phyloP scores from a whole-genome alignment of 805 yeast species.

The Lipomyces sp. region DNA sequence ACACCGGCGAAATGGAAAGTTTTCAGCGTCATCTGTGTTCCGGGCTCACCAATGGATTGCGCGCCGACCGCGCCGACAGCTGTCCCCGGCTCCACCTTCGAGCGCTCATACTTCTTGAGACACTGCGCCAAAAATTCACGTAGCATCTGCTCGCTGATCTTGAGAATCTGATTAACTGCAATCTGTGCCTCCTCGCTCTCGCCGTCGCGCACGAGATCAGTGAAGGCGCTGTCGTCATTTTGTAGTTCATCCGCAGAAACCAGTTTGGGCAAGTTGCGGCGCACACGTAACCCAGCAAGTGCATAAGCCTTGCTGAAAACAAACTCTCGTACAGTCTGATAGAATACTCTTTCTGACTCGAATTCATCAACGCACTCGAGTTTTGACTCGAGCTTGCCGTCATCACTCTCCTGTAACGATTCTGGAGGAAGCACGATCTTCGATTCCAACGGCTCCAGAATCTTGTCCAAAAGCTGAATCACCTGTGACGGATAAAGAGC shows the following conservation, averaged over 20 bases:
- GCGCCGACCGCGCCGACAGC: slow-evolving; percentile 99
- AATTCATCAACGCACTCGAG: slow-evolving; percentile 64
- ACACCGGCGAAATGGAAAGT: slow-evolving; percentile 99
- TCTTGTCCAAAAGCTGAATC: slow-evolving; percentile 49
- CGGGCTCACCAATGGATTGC: slow-evolving; percentile 98
- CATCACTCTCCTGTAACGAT: slow-evolving; percentile 34
- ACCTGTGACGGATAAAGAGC: slow-evolving; percentile 73
- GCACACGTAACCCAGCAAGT: slow-evolving; percentile 56
- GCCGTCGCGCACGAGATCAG: slow-evolving; percentile 38
- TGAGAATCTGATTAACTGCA: slow-evolving; percentile 44
- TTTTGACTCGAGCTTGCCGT: slow-evolving; percentile 39
- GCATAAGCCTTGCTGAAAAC: slow-evolving; percentile 53
- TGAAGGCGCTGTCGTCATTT: slow-evolving; percentile 40
- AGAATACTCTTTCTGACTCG: slow-evolving; percentile 86
- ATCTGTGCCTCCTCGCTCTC: slow-evolving; percentile 32
- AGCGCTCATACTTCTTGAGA: slow-evolving; percentile 74
- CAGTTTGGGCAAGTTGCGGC: slow-evolving; percentile 49
- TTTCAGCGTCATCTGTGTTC: slow-evolving; percentile 96
- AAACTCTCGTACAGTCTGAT: slow-evolving; percentile 68
- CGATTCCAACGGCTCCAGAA: slow-evolving; percentile 60
- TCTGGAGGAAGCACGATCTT: slow-evolving; percentile 60
- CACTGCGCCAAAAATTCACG: slow-evolving; percentile 69
- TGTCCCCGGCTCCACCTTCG: slow-evolving; percentile 97
- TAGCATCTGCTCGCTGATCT: slow-evolving; percentile 61
- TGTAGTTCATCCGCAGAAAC: slow-evolving; percentile 42